These are phyloP conservation scores for Globisporangium abappressorium DNA, from an alignment of 352 stramenopile genomes.

Conservation along the genomic window DNA sequence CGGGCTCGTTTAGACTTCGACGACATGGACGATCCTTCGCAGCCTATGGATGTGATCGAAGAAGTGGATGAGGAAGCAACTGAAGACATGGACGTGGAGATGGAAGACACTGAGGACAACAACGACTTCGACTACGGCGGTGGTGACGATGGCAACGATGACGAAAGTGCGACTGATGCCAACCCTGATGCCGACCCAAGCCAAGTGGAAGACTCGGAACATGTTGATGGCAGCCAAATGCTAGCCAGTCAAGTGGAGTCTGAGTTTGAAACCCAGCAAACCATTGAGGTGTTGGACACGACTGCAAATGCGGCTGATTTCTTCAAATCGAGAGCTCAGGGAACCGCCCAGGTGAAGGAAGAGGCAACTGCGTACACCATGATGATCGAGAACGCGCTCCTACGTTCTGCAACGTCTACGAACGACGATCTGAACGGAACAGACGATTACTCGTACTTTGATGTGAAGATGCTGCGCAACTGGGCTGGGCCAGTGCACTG, in stretches of 20 bases:
- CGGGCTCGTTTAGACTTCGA: slow-evolving; percentile 20
- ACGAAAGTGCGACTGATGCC: slow-evolving; percentile 7
- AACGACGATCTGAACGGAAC: slow-evolving; percentile 42
- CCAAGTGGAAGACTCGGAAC: slow-evolving; percentile 33
- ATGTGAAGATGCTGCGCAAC: slow-evolving; percentile 80
- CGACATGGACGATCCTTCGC: slow-evolving; percentile 16
- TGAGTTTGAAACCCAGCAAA: slow-evolving; percentile 5
- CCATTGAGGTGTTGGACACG: slow-evolving; percentile 8
- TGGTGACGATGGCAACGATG: slow-evolving; percentile 18
- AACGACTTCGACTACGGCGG: slow-evolving; percentile 34
- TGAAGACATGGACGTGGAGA: slow-evolving; percentile 32
- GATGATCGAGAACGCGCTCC: slow-evolving; percentile 73
- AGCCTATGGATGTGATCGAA: slow-evolving; percentile 23
- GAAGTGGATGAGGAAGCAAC: slow-evolving; percentile 26
- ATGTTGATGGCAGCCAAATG: slow-evolving; percentile 21
- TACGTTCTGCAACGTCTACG: slow-evolving; percentile 46
- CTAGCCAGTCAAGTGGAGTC: slow-evolving; percentile 10
- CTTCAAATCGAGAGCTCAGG: slow-evolving; percentile 46
- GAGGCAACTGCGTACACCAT: slow-evolving; percentile 57
- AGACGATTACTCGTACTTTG: slow-evolving; percentile 83
- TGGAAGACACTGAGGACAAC: slow-evolving; percentile 33
- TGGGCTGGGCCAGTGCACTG: slow-evolving; percentile 73
- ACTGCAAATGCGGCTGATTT: slow-evolving; percentile 54
- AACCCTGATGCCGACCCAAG: slow-evolving; percentile 16
- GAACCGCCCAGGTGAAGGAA: slow-evolving; percentile 43